Base-by-base conservation (phyloP, 2,329 filamentous ascomycete species). In the Trichoderma asperellum region DNA sequence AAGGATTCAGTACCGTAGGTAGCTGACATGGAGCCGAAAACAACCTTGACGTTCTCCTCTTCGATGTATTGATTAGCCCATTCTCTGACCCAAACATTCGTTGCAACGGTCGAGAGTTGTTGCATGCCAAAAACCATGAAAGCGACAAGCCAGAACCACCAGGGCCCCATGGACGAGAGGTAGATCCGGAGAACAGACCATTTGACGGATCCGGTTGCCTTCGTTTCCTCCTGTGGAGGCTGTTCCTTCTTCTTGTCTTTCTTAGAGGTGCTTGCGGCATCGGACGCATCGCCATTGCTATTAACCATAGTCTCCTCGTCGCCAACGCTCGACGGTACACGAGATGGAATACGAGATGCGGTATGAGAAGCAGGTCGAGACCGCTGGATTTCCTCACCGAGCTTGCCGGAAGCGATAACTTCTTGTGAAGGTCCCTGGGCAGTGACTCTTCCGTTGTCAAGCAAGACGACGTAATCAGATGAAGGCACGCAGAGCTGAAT, bases 81-180 rank as follows among this genome's bases (percentile, higher is more conserved):
- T 78, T 95, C 85, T 74, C 93, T 88, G 75, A 99, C 97, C 96
- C 96, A 99, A 62, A 97, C 81, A 75, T 96, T 97, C 43, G 94
- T 96, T 0, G 91, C 93, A 2, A 98, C 91, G 29, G 92, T 92
- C 4, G 92, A 91, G 40, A 97, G 79, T 78, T 99, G 96, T 77
- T 97, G 94, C 56, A 91, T 82, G 34, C 86, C 85, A 76, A 99
- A 98, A 47, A 94, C 90, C 5, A 89, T 73, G 16, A 89, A 81
- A 24, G 94, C 92, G 43, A 92, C 82, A 59, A 91, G 79, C 96
- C 96, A 99, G 82, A 97, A 99, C 86, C 93, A 94, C 93, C 94
- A 97, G 5, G 91, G 86, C n/a, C 96, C 96, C 96, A 99, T 99
- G 72, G 94, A 88, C 70, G 81, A 82, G 21, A 99, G 86, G 78